Conservation (phyloP, 768 basidiomycete species). For the Mycena filopes region DNA sequence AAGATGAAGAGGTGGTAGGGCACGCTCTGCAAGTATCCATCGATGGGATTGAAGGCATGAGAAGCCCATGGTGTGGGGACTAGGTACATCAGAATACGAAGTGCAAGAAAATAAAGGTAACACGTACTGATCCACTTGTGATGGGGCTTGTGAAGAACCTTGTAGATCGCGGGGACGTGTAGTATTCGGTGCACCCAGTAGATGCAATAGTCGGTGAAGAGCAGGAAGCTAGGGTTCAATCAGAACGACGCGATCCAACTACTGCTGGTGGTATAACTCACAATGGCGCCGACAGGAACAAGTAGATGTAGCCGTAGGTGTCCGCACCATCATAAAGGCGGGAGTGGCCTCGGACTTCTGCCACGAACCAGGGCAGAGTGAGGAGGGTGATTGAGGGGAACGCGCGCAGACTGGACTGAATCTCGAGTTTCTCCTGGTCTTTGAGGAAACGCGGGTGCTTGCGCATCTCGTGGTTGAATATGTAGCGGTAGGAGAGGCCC, state of each 20-base stretch:
- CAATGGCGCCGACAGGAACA: constrained; percentile 75
- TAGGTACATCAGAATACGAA: constrained; percentile 43
- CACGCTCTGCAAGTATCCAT: constrained; percentile 93
- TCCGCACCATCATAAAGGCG: constrained; percentile 80
- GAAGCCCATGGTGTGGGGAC: constrained; percentile 98
- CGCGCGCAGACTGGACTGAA: constrained; percentile 73
- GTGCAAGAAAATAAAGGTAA: not conserved
- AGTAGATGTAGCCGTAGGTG: constrained; percentile 83
- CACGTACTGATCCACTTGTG: constrained; percentile 97
- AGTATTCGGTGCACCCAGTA: constrained; percentile 97
- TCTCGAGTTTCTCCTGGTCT: constrained; percentile 87
- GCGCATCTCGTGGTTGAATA: constrained; percentile 98
- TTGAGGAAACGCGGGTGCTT: constrained; percentile 92
- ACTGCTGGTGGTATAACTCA: constrained; percentile 47
- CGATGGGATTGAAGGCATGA: constrained; percentile 96
- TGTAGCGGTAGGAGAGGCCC: constrained; percentile 79
- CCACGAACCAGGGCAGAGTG: constrained; percentile 95
- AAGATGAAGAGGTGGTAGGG: constrained; percentile 95
- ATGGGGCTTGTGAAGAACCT: constrained; percentile 94
- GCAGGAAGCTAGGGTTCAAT: constrained; percentile 64
- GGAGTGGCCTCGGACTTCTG: constrained; percentile 88
- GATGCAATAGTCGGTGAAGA: constrained; percentile 92
- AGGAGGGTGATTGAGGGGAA: constrained; percentile 87
- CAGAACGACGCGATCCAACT: constrained; percentile 17
- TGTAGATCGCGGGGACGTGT: constrained; percentile 90